Conservation (phyloP, 768 basidiomycete species). For the Psilocybe azurescens region DNA sequence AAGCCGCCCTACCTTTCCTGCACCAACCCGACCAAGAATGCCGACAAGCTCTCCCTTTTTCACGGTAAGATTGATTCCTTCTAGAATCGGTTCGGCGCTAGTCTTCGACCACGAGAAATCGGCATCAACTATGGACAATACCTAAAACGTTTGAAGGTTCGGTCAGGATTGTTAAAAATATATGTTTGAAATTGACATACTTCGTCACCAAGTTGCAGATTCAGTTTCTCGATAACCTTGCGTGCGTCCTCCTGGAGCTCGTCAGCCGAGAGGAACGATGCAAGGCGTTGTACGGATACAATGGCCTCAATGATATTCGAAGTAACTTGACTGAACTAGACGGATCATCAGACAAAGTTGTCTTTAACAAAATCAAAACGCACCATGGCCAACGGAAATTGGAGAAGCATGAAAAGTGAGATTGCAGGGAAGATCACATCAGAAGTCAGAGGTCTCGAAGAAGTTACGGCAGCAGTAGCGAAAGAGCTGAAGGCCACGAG, state of each 20-base stretch:
- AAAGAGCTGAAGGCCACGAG: slow-evolving; percentile 87
- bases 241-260: slow-evolving; percentile 85
- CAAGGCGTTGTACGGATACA: slow-evolving; percentile 82
- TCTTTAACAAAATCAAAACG: slow-evolving; percentile 19
- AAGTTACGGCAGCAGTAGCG: slow-evolving; percentile 67
- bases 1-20: slow-evolving; percentile 71
- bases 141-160: slow-evolving; percentile 31
- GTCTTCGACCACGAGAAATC: slow-evolving; percentile 83
- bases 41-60: slow-evolving; percentile 87
- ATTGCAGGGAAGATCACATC: slow-evolving; percentile 98
- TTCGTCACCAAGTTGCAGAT: slow-evolving; percentile 63
- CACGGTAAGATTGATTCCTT: slow-evolving; percentile 76
- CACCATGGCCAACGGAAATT: slow-evolving; percentile 88
- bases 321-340: slow-evolving; percentile 71
- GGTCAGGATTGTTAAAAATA: neutral
- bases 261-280: slow-evolving; percentile 73
- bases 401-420: slow-evolving; percentile 84
- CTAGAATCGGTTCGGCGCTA: slow-evolving; percentile 64
- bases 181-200: slow-evolving; percentile 34
- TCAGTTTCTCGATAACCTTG: slow-evolving; percentile 47
- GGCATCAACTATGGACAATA: slow-evolving; percentile 73
- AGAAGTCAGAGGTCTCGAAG: slow-evolving; percentile 75
- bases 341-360: slow-evolving; percentile 2
- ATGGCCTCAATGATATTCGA: slow-evolving; percentile 86
- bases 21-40: slow-evolving; percentile 87